Percentiles rank a stretch among this genome's conserved stretches.
Conservation (phyloP, 2,329 filamentous ascomycete species). For the Phyllosticta citrichinensis region DNA sequence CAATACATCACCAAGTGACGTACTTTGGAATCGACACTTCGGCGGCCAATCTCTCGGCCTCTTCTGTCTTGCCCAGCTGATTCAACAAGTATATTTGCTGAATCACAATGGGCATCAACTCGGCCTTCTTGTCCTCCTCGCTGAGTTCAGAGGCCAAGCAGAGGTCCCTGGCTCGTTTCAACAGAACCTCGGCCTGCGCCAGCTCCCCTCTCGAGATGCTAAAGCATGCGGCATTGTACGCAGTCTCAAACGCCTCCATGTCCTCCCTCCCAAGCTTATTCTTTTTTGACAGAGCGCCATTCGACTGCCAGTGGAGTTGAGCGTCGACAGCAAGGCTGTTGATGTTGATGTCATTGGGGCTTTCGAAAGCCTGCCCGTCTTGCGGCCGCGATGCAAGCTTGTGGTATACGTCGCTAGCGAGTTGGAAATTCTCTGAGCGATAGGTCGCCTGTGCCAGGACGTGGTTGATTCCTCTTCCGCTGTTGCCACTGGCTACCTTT, state of each 20-base stretch:
- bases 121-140: conserved; percentile 63
- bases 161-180: conserved; percentile 59
- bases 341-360: conserved; percentile 66
- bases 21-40: conserved; percentile 54
- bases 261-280: conserved; percentile 48
- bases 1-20: conserved; percentile 18
- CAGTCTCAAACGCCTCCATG: conserved; percentile 67
- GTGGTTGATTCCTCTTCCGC: conserved; percentile 45
- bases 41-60: conserved; percentile 54
- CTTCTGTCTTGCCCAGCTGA: conserved; percentile 53
- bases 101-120: conserved; percentile 64
- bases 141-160: conserved; percentile 63
- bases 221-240: conserved; percentile 69
- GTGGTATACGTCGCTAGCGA: conserved; percentile 55
- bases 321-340: conserved; percentile 64
- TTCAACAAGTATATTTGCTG: conserved; percentile 67
- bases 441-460: conserved; percentile 52
- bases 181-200: conserved; percentile 51
- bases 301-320: conserved; percentile 61
- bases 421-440: conserved; percentile 61
- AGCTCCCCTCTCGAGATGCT: conserved; percentile 62
- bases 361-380: conserved; percentile 38
- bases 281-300: conserved; percentile 40
- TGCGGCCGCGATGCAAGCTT: conserved; percentile 41
- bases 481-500: conserved; percentile 35